Percentiles rank a stretch among this genome's conserved stretches.
These are phyloP conservation scores for Fistulinella prunicolor DNA, from an alignment of 768 basidiomycete species.

Conservation along the genomic window DNA sequence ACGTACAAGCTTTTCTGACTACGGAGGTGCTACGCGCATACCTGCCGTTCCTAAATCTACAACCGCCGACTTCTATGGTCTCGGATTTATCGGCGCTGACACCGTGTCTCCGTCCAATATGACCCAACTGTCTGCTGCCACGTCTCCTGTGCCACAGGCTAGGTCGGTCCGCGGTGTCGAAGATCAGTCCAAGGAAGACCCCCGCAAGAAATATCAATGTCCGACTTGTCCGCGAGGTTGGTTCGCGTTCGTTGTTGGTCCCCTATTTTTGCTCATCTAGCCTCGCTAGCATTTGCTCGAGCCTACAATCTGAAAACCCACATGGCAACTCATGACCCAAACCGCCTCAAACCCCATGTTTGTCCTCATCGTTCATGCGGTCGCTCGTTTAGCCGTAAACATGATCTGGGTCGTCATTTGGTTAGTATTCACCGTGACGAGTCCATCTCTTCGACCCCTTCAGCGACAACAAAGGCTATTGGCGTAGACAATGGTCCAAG, in stretches of 20 bases:
- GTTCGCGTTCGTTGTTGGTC: conserved; percentile 3
- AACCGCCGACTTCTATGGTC: conserved; percentile 45
- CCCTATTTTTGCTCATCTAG: conserved; percentile 1
- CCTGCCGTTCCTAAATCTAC: conserved; percentile 48
- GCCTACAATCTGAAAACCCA: conserved; percentile 96
- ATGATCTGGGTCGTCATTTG: conserved; percentile 88
- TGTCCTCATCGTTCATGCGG: conserved; percentile 86
- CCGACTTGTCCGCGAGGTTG: conserved; percentile 69
- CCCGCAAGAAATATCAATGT: conserved; percentile 79
- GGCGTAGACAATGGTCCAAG: conserved; percentile 65
- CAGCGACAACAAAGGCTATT: conserved; percentile 46
- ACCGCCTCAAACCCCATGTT: conserved; percentile 82
- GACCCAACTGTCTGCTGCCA: conserved; percentile 44
- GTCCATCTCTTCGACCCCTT: conserved; percentile 41
- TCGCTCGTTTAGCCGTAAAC: conserved; percentile 91
- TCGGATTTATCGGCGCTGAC: conserved; percentile 34
- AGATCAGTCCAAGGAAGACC: conserved; percentile 53
- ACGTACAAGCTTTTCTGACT: conserved; percentile 67
- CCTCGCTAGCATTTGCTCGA: conserved; percentile 72
- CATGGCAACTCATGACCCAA: conserved; percentile 91
- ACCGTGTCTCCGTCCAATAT: conserved; percentile 57
- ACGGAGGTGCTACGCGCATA: conserved; percentile 51
- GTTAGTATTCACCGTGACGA: conserved; percentile 82
- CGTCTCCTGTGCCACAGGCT: conserved; percentile 39
- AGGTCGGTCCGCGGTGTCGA: conserved; percentile 38